Conservation (phyloP, 345 rosid species). For the Aurinia saxatilis region DNA sequence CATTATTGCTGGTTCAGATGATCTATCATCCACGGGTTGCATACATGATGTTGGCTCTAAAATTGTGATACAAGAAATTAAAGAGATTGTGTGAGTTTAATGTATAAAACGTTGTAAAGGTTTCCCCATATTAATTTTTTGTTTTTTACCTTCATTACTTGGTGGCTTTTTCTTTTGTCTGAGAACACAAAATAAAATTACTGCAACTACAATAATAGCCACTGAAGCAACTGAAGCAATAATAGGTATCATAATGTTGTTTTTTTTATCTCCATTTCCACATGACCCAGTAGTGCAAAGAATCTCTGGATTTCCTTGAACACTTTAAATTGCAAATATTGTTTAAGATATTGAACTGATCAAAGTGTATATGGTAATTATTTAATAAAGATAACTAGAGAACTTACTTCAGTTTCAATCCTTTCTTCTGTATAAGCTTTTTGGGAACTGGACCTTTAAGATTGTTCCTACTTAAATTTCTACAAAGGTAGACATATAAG, state of each 20-base stretch:
- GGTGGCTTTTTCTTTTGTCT: neutral
- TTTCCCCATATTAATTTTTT: too few species aligned
- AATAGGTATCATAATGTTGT: slow-evolving; percentile 2
- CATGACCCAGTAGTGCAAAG: neutral
- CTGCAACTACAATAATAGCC: neutral
- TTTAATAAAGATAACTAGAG: neutral
- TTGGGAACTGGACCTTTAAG: slow-evolving; percentile 32
- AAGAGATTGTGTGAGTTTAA: neutral
- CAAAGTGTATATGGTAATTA: too few species aligned
- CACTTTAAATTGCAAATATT: neutral
- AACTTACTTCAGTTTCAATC: neutral
- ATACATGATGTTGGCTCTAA: slow-evolving; percentile 13
- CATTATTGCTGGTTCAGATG: neutral
- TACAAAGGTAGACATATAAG: too few species aligned
- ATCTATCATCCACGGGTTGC: too few species aligned
- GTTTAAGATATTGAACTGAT: neutral
- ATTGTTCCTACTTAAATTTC: too few species aligned
- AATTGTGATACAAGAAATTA: too few species aligned
- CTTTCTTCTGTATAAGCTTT: slow-evolving; percentile 17
- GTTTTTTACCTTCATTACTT: neutral
- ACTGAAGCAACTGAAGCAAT: slow-evolving; percentile 15
- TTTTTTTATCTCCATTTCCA: neutral
- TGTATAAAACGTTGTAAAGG: too few species aligned
- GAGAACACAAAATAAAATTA: neutral
- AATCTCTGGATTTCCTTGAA: slow-evolving; percentile 3